These are phyloP conservation scores for Ceratocystis cacaofunesta DNA, from an alignment of 2,329 filamentous ascomycete genomes.

Conservation along the genomic window DNA sequence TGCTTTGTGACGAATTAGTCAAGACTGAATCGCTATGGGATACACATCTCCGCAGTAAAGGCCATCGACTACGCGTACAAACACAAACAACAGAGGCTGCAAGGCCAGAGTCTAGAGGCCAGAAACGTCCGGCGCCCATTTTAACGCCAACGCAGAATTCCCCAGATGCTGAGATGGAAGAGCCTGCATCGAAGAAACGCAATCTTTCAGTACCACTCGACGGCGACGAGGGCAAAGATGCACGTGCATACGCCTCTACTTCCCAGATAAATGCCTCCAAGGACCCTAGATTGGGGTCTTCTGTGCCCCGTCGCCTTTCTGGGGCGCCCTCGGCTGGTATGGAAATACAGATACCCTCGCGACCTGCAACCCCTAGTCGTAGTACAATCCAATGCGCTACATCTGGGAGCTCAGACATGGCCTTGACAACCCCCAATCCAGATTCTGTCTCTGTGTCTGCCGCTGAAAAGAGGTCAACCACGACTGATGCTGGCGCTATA, in stretches of 20 bases:
- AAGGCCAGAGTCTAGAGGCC: constrained; percentile 12
- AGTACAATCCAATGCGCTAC: constrained; percentile 21
- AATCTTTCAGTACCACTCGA: not conserved
- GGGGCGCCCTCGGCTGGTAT: constrained; percentile 39
- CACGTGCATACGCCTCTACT: not conserved
- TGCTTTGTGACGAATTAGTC: constrained; percentile 47
- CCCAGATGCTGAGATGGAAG: not conserved
- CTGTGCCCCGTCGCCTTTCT: constrained; percentile 30
- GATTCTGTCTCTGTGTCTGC: not conserved
- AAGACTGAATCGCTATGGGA: constrained; percentile 56
- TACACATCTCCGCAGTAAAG: constrained; percentile 37
- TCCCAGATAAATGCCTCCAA: not conserved
- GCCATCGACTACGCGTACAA: constrained; percentile 26
- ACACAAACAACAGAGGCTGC: constrained; percentile 18
- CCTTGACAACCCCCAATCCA: constrained; percentile 14
- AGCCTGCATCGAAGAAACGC: constrained; percentile 1
- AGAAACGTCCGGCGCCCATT: constrained; percentile 22
- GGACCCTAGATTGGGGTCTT: not conserved
- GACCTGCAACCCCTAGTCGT: constrained; percentile 42
- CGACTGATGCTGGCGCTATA: constrained; percentile 20
- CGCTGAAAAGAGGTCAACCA: not conserved
- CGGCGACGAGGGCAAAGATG: not conserved
- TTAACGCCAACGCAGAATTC: constrained; percentile 20
- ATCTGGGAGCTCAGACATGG: constrained; percentile 16
- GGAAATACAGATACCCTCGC: constrained; percentile 48